A percentile compares a stretch with the other conserved stretches of the same genome.
Evolutionary conservation across 805 yeast species (phyloP).

Genomic region (Saccharomyces eubayanus): DNA sequence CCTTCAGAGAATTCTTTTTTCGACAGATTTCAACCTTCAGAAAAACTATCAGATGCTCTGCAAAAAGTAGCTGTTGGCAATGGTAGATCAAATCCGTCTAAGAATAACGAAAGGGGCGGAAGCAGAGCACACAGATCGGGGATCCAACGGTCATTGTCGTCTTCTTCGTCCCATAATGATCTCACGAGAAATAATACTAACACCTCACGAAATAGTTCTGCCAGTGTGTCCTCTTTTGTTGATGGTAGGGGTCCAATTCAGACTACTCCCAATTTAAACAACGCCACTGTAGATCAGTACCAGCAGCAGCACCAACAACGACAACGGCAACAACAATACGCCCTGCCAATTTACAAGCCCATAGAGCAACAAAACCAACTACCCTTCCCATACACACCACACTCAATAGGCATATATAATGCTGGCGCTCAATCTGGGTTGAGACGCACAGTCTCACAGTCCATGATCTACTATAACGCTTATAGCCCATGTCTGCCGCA

Average conservation of each 20-base stretch:
- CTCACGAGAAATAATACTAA: neutral
- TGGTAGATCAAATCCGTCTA: slow-evolving; percentile 19
- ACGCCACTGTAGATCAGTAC: slow-evolving; percentile 8
- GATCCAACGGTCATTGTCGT: neutral
- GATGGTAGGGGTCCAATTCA: neutral
- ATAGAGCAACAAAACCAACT: neutral
- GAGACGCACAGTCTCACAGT: neutral
- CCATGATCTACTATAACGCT: neutral
- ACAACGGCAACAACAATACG: slow-evolving; percentile 4
- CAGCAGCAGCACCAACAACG: slow-evolving; percentile 8
- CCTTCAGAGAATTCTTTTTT: slow-evolving; percentile 49
- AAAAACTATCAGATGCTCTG: slow-evolving; percentile 44
- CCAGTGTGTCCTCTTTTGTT: neutral
- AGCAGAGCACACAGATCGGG: slow-evolving; percentile 17
- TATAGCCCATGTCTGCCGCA: neutral
- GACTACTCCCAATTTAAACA: neutral
- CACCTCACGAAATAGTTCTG: neutral
- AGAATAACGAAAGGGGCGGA: neutral
- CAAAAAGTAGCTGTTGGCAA: slow-evolving; percentile 51
- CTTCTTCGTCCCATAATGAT: neutral
- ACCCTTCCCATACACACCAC: neutral
- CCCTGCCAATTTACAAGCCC: neutral
- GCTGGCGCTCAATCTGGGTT: neutral
- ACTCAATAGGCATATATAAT: neutral
- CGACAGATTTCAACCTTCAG: slow-evolving; percentile 38